Percentiles rank a stretch among this genome's conserved stretches.
Evolutionary conservation across 176 grass and related monocot genomes (phyloP).

Genomic region (Raddia distichophylla): DNA sequence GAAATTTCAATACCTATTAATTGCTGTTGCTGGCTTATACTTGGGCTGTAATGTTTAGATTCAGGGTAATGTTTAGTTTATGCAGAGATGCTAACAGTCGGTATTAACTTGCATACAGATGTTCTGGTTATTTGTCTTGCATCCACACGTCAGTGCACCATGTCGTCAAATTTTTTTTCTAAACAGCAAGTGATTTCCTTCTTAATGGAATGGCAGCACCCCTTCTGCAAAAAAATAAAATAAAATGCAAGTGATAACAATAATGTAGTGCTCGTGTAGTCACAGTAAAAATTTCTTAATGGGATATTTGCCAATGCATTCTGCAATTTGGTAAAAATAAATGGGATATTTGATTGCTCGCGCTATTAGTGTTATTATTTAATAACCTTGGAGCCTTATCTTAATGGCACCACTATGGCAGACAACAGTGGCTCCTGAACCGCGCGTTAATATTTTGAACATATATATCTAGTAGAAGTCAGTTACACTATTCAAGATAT

Average conservation of each 20-base stretch:
- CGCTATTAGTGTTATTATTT: neutral
- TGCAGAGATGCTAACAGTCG: neutral
- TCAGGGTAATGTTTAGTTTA: conserved; percentile 1
- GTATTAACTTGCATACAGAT: neutral
- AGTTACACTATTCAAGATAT: neutral
- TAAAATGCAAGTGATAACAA: neutral
- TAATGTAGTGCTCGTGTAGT: neutral
- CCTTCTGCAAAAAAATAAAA: no score
- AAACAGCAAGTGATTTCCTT: neutral
- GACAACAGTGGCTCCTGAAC: neutral
- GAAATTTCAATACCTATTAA: no score
- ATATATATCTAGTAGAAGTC: neutral
- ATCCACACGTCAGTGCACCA: neutral
- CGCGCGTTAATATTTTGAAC: neutral
- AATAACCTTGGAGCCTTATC: neutral
- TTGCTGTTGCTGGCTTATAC: neutral
- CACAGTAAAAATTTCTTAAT: neutral
- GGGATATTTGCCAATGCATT: neutral
- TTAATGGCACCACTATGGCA: neutral
- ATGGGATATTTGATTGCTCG: neutral
- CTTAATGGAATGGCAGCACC: no score
- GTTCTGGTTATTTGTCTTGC: conserved; percentile 3
- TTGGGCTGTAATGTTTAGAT: conserved; percentile 10
- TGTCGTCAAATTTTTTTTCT: neutral
- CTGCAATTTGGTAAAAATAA: neutral